Percentiles rank a stretch among this genome's conserved stretches.
phyloP scores from a whole-genome alignment of 192 early-diverging fungal species.

The Mortierella antarctica region DNA sequence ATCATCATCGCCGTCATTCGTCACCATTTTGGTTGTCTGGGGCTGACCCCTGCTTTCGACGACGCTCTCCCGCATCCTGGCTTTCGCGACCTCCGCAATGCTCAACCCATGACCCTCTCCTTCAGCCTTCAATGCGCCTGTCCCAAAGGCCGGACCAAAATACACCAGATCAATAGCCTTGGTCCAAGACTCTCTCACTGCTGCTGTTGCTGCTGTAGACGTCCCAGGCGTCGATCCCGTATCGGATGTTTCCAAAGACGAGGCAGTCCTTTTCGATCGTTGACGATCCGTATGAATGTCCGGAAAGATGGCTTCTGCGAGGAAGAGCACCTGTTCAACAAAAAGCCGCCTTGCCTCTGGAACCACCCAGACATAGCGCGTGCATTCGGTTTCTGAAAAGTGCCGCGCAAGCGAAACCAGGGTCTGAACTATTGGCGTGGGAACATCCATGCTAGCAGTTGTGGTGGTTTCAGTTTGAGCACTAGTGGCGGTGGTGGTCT shows the following conservation, averaged over 20 bases:
- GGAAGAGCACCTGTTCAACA: conserved; percentile 25
- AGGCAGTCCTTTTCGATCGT: neutral
- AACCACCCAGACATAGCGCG: conserved; percentile 36
- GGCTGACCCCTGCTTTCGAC: conserved; percentile 31
- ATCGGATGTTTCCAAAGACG: neutral
- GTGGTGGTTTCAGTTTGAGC: neutral
- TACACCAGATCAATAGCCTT: conserved; percentile 15
- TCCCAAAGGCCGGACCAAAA: conserved; percentile 20
- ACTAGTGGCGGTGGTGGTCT: neutral
- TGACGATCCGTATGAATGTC: too few species aligned
- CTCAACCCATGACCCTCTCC: neutral
- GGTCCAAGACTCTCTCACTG: conserved; percentile 10
- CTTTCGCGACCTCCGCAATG: conserved; percentile 18
- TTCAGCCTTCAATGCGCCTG: conserved; percentile 1
- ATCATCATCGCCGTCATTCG: conserved; percentile 3
- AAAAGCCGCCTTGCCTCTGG: conserved; percentile 30
- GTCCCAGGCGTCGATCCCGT: too few species aligned
- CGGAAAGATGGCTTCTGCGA: conserved; percentile 15
- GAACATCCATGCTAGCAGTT: neutral
- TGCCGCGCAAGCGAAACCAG: conserved; percentile 10
- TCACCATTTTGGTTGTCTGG: conserved; percentile 4
- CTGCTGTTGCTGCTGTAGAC: neutral
- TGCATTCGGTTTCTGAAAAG: conserved; percentile 8
- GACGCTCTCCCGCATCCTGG: conserved; percentile 27
- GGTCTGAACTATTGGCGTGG: conserved; percentile 11